Percentiles rank a stretch among this genome's conserved stretches.
These are phyloP conservation scores for Gynostemma pentaphyllum DNA, from an alignment of 306 rosid genomes.

Conservation along the genomic window DNA sequence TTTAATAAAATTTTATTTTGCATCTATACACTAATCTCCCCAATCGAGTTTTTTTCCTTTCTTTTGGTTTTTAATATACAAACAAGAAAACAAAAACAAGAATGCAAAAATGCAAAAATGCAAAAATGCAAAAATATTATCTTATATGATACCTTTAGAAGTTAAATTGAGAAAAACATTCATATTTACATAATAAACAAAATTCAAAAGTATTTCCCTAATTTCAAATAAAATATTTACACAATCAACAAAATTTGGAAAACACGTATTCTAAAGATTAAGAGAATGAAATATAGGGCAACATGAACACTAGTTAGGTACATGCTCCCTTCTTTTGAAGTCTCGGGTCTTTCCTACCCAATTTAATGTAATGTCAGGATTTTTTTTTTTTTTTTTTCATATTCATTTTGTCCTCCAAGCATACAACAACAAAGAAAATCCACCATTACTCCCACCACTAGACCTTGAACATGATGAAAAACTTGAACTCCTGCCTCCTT, in stretches of 20 bases:
- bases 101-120: too few relatives aligned
- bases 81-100: too few relatives aligned
- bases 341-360: too few relatives aligned
- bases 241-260: neutral
- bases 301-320: too few relatives aligned
- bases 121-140: too few relatives aligned
- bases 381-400: neutral
- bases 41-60: too few relatives aligned
- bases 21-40: too few relatives aligned
- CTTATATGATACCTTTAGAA: too few relatives aligned
- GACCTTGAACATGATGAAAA: slow-evolving; percentile 65
- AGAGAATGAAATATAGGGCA: neutral
- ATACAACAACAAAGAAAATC: slow-evolving; percentile 60
- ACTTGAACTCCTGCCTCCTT: slow-evolving; percentile 68
- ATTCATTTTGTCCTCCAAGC: slow-evolving; percentile 42
- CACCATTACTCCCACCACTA: slow-evolving; percentile 50
- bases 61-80: too few relatives aligned
- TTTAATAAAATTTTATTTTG: too few relatives aligned
- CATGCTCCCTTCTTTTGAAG: too few relatives aligned
- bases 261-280: neutral
- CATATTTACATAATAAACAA: neutral
- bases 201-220: neutral
- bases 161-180: too few relatives aligned
- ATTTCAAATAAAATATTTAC: neutral
- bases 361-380: neutral